Evolutionary conservation across 2,329 filamentous ascomycete genomes (phyloP).

Genomic region (Orbilia oligospora): DNA sequence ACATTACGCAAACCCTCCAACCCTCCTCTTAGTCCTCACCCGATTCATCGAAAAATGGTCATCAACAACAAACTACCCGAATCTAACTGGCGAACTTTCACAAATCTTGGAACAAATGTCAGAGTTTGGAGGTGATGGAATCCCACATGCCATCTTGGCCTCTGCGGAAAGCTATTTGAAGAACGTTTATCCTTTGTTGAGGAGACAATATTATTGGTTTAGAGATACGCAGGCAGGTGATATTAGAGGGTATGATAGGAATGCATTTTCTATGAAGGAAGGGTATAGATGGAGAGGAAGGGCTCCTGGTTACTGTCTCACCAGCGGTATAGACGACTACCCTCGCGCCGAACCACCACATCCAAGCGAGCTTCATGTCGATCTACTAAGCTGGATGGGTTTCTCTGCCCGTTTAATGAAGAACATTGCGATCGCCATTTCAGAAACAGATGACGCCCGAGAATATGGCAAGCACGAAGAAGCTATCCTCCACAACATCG

Average conservation of each 20-base stretch:
- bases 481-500: slow-evolving; percentile 86
- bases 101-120: slow-evolving; percentile 49
- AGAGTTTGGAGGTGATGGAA: slow-evolving; percentile 42
- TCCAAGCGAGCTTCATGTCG: slow-evolving; percentile 93
- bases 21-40: slow-evolving; percentile 90
- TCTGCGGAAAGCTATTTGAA: slow-evolving; percentile 74
- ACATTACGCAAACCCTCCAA: slow-evolving; percentile 97
- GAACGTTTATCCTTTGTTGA: slow-evolving; percentile 86
- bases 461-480: slow-evolving; percentile 80
- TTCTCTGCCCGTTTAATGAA: slow-evolving; percentile 90
- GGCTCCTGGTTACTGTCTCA: slow-evolving; percentile 86
- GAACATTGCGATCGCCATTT: slow-evolving; percentile 79
- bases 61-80: slow-evolving; percentile 16
- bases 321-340: slow-evolving; percentile 96
- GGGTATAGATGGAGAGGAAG: slow-evolving; percentile 96
- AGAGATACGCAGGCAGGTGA: slow-evolving; percentile 91
- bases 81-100: slow-evolving; percentile 36
- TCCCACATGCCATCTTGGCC: slow-evolving; percentile 39
- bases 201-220: slow-evolving; percentile 95
- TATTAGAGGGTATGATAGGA: slow-evolving; percentile 88
- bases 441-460: slow-evolving; percentile 80
- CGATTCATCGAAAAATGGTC: slow-evolving; percentile 80
- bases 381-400: slow-evolving; percentile 97
- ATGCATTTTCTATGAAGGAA: slow-evolving; percentile 88
- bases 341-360: slow-evolving; percentile 93